Evolutionary conservation across 176 grass and related monocot genomes (phyloP), one percentile per base, ranked within the genome.

Genomic region (Lolium rigidum): DNA sequence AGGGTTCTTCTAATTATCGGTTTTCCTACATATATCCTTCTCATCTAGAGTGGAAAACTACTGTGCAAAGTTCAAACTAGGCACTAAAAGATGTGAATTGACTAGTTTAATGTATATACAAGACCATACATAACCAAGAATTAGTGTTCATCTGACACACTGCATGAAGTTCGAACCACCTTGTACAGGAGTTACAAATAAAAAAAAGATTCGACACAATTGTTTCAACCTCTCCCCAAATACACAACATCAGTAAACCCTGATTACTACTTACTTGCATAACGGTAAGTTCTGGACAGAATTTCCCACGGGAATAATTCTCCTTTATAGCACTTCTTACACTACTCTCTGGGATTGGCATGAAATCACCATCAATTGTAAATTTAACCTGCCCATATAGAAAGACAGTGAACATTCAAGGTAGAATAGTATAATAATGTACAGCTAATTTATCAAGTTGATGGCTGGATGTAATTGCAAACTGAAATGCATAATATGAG

Each of bases 341-440:
- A 31, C 38, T 83, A 78, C 80, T 84, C 69, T 95, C 91, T 49
- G 68, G 88, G 63, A 95, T 25, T 64, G 95, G 95, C 78, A 92
- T 66, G 78, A 90, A 98, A 78, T 98, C 91, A 80, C 78, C 82
- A 80, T 94, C 80, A 48, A 95, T 92, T 46, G 80, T 86, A 84
- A 98, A 98, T 85, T 92, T 95, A 43, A 98, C 91, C 95, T 98
- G 78, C 78, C 51, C 1, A 46, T 31, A 85, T 31, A 59, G n/a
- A 75, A 70, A 49, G 20, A 72, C 35, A 67, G 46, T 77, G 4
- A 49, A 14, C 44, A 76, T 47, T 71, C 39, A 76, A 13, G 9
- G 46, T 82, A 74, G 57, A 49, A 68, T 10, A 74, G 57, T 35
- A 68, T 10, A 80, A 74, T n/a, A 65, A 66, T 39, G 24, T 38